Evolutionary conservation across 2,329 filamentous ascomycete genomes (phyloP).

Genomic region (Exserohilum rostratum): DNA sequence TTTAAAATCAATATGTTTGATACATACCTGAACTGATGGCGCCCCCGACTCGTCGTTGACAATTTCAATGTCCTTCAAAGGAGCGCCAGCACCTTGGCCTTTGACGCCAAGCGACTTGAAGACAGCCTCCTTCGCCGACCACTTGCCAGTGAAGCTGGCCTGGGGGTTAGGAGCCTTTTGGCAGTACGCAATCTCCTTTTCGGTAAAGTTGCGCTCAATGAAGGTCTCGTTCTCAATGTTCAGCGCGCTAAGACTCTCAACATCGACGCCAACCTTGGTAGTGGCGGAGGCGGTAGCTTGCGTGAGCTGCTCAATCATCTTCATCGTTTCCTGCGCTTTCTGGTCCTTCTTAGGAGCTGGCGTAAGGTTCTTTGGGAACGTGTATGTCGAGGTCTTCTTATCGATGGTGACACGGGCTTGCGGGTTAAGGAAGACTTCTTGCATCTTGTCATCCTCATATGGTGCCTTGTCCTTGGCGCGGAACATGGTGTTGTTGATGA

Average conservation of each 20-base stretch:
- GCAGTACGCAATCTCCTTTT: constrained; percentile 85
- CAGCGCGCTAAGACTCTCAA: constrained; percentile 85
- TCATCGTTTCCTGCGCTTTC: constrained; percentile 67
- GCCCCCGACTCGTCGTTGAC: constrained; percentile 78
- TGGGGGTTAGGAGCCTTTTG: constrained; percentile 76
- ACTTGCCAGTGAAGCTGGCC: constrained; percentile 91
- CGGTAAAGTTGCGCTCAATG: constrained; percentile 91
- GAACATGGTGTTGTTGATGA: constrained; percentile 98
- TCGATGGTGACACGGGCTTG: constrained; percentile 83
- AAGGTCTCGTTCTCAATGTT: constrained; percentile 96
- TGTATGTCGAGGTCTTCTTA: constrained; percentile 83
- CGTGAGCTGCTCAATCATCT: constrained; percentile 79
- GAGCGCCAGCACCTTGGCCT: constrained; percentile 85
- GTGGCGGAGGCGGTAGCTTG: constrained; percentile 62
- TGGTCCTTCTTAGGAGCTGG: constrained; percentile 67
- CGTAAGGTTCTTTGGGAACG: constrained; percentile 63
- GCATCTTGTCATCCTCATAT: constrained; percentile 86
- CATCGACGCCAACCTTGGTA: constrained; percentile 90
- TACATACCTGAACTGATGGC: constrained; percentile 81
- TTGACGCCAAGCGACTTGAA: constrained; percentile 94
- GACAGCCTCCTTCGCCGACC: constrained; percentile 97
- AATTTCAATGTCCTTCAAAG: constrained; percentile 95
- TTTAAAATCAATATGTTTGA: not conserved
- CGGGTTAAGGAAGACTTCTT: constrained; percentile 90
- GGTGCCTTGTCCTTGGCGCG: constrained; percentile 92